Percentiles rank a stretch among this genome's conserved stretches.
Evolutionary conservation across 2,329 filamentous ascomycete species (phyloP).

Genomic region (Phialophora macrospora): DNA sequence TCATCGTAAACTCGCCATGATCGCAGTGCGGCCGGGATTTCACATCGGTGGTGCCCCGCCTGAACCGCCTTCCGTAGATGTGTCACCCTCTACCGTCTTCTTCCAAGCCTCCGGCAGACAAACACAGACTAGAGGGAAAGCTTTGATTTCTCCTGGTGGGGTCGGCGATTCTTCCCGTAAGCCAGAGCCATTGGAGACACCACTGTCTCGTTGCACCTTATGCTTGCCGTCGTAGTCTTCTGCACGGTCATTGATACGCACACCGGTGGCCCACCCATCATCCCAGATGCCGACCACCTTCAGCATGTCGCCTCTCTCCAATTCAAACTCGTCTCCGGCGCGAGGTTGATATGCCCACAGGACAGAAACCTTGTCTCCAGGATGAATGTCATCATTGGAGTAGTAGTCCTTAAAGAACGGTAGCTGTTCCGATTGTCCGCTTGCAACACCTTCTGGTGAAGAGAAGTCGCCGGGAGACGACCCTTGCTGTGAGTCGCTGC

Average conservation of each 20-base stretch:
- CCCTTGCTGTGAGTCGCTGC: conserved; percentile 76
- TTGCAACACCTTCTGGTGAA: conserved; percentile 80
- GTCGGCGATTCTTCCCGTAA: conserved; percentile 65
- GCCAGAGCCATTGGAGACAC: conserved; percentile 80
- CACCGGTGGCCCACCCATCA: conserved; percentile 95
- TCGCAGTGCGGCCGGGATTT: conserved; percentile 17
- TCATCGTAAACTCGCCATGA: conserved; percentile 34
- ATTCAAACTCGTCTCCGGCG: conserved; percentile 86
- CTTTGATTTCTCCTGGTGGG: conserved; percentile 84
- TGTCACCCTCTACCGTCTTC: conserved; percentile 92
- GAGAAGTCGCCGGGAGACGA: conserved; percentile 82
- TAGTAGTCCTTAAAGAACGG: conserved; percentile 99
- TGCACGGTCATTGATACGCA: conserved; percentile 78
- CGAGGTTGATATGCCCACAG: conserved; percentile 97
- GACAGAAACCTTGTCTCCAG: conserved; percentile 84
- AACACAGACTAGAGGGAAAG: conserved; percentile 94
- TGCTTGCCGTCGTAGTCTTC: conserved; percentile 85
- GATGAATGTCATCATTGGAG: conserved; percentile 92
- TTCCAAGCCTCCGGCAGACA: conserved; percentile 95
- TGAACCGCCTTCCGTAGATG: conserved; percentile 68
- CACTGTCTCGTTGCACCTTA: conserved; percentile 85
- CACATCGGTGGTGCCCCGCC: conserved; percentile 35
- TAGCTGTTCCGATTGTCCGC: conserved; percentile 92
- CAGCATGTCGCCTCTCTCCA: conserved; percentile 96
- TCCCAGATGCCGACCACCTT: conserved; percentile 99